phyloP scores from a whole-genome alignment of 768 basidiomycete genomes.

The Termitomyces sp. region DNA sequence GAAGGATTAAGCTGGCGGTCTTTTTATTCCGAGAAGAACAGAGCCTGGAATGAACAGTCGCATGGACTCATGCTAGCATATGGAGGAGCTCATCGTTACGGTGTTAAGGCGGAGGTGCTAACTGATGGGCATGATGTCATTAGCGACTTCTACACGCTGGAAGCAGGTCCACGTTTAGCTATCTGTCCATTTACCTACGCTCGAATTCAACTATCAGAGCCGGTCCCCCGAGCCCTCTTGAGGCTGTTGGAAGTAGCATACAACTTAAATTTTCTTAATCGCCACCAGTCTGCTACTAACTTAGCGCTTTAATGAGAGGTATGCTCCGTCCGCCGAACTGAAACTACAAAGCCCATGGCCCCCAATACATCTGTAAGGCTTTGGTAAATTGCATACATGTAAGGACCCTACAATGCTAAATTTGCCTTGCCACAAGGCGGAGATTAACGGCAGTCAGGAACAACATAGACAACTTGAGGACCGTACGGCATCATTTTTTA shows the following conservation, averaged over 20 bases:
- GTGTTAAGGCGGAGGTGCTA: neutral
- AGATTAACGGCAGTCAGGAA: conserved; percentile 9
- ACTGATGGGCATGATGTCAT: neutral
- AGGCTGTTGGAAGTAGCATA: neutral
- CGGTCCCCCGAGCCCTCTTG: neutral
- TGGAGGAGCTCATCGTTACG: neutral
- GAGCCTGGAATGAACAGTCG: neutral
- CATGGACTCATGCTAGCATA: neutral
- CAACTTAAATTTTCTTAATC: neutral
- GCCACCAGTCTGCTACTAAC: neutral
- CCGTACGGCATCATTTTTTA: conserved; percentile 2
- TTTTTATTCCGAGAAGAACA: neutral
- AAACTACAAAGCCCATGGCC: neutral
- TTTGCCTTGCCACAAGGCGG: conserved; percentile 5
- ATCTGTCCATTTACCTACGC: neutral
- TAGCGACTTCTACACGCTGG: too few relatives aligned
- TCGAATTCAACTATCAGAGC: too few relatives aligned
- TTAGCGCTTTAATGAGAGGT: neutral
- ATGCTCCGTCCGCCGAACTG: neutral
- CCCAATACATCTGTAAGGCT: neutral
- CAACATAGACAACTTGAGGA: neutral
- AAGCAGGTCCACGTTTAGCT: neutral
- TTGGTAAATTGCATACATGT: neutral
- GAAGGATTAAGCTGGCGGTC: neutral
- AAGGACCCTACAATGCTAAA: conserved; percentile 6